A percentile compares a stretch with the other conserved stretches of the same genome.
These are phyloP conservation scores for Huiozyma sinensis DNA, from an alignment of 805 yeast species.

Conservation along the genomic window DNA sequence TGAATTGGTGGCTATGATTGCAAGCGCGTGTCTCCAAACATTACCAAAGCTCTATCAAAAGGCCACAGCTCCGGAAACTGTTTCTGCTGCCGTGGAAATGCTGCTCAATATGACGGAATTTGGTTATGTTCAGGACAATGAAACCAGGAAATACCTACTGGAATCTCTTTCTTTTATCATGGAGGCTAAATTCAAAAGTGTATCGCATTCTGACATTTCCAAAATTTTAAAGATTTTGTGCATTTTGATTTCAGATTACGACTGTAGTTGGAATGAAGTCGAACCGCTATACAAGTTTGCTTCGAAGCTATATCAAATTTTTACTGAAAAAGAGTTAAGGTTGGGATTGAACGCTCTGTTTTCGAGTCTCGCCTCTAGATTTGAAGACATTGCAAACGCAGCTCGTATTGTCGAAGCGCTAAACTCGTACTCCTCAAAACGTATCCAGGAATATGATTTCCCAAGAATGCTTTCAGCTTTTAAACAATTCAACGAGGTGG, in stretches of 20 bases:
- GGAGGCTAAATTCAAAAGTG: constrained; percentile 43
- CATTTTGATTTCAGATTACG: constrained; percentile 41
- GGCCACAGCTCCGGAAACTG: constrained; percentile 33
- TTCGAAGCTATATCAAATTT: constrained; percentile 48
- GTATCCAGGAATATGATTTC: constrained; percentile 70
- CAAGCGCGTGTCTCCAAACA: constrained; percentile 42
- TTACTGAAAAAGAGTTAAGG: constrained; percentile 53
- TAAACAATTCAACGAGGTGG: constrained; percentile 47
- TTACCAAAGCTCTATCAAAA: constrained; percentile 41
- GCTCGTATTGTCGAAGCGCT: constrained; percentile 49
- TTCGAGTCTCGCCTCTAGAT: constrained; percentile 43
- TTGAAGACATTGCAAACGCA: constrained; percentile 34
- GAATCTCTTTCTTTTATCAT: constrained; percentile 49
- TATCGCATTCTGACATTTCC: constrained; percentile 42
- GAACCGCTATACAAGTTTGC: constrained; percentile 38
- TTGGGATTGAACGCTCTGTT: constrained; percentile 50
- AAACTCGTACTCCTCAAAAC: constrained; percentile 53
- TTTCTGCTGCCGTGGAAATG: constrained; percentile 41
- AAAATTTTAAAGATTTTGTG: constrained; percentile 49
- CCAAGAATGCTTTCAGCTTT: constrained; percentile 63
- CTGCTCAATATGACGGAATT: constrained; percentile 44
- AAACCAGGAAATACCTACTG: constrained; percentile 42
- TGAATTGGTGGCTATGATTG: constrained; percentile 43
- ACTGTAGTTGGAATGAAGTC: constrained; percentile 43
- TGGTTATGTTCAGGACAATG: constrained; percentile 45